These are phyloP conservation scores for Moesziomyces sp. DNA, from an alignment of 1,284 basidiomycete species.

Conservation along the genomic window DNA sequence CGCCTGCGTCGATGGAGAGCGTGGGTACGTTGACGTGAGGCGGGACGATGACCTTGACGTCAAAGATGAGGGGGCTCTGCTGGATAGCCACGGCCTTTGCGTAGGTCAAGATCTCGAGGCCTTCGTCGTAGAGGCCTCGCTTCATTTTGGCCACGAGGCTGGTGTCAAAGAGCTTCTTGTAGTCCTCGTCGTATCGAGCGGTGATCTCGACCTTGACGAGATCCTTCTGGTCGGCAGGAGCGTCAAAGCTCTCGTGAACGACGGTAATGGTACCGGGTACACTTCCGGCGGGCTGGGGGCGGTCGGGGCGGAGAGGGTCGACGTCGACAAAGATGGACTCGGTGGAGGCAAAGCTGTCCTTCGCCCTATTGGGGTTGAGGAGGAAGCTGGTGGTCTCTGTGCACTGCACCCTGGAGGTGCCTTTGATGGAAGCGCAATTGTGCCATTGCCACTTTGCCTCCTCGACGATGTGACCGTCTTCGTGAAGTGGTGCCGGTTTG, in stretches of 20 bases:
- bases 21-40: slow-evolving; percentile 40
- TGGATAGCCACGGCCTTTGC: slow-evolving; percentile 43
- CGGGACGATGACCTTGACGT: slow-evolving; percentile 55
- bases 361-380: slow-evolving; percentile 44
- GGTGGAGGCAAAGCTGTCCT: slow-evolving; percentile 44
- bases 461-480: slow-evolving; percentile 51
- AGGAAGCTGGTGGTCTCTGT: slow-evolving; percentile 36
- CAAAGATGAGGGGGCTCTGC: slow-evolving; percentile 46
- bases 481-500: slow-evolving; percentile 49
- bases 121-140: slow-evolving; percentile 51
- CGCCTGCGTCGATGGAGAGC: slow-evolving; percentile 40
- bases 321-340: slow-evolving; percentile 54
- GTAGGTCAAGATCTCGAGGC: slow-evolving; percentile 52
- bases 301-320: slow-evolving; percentile 34
- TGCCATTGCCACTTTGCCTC: slow-evolving; percentile 49
- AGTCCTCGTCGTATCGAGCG: slow-evolving; percentile 49
- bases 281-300: slow-evolving; percentile 36
- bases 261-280: slow-evolving; percentile 40
- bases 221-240: slow-evolving; percentile 26
- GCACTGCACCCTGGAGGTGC: slow-evolving; percentile 39
- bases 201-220: slow-evolving; percentile 55
- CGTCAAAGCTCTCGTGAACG: slow-evolving; percentile 26
- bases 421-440: slow-evolving; percentile 42
- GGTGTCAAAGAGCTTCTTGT: slow-evolving; percentile 45
- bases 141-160: slow-evolving; percentile 55